These are phyloP conservation scores for Linnemannia schmuckeri DNA, from an alignment of 192 early-diverging fungal species.

Conservation along the genomic window DNA sequence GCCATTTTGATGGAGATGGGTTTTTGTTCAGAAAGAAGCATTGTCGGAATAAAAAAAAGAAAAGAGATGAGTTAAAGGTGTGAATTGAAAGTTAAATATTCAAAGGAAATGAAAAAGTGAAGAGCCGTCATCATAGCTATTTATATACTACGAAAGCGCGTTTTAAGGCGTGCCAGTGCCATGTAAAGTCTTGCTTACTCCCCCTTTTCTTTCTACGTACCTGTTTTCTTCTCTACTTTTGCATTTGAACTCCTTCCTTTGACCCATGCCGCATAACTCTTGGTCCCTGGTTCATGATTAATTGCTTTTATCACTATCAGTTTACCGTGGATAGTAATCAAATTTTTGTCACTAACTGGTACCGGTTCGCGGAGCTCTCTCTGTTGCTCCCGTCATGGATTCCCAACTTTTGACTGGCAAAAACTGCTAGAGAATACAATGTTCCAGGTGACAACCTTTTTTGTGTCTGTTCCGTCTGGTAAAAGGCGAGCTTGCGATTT, in stretches of 20 bases:
- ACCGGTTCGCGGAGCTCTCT: too few species aligned
- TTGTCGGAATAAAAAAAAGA: constrained; percentile 1
- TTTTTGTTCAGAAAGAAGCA: constrained; percentile 29
- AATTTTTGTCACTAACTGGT: too few species aligned
- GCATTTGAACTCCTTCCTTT: neutral
- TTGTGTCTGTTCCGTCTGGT: neutral
- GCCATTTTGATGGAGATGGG: constrained; percentile 37
- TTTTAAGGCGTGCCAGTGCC: neutral
- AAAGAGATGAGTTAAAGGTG: constrained; percentile 3
- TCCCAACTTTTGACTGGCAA: too few species aligned
- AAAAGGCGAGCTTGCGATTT: neutral
- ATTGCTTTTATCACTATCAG: too few species aligned
- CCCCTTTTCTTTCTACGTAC: neutral
- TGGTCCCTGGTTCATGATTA: too few species aligned
- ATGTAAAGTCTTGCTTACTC: neutral
- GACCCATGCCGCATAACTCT: too few species aligned
- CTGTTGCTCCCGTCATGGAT: too few species aligned
- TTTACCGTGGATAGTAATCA: too few species aligned
- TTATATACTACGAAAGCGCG: neutral
- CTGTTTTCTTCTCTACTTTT: neutral
- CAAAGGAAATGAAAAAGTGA: constrained; percentile 1
- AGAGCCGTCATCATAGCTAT: neutral
- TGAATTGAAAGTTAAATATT: constrained; percentile 6
- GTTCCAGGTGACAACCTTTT: too few species aligned
- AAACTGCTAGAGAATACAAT: too few species aligned